phyloP scores from a whole-genome alignment of 306 rosid genomes.

The Cajanus cajan region DNA sequence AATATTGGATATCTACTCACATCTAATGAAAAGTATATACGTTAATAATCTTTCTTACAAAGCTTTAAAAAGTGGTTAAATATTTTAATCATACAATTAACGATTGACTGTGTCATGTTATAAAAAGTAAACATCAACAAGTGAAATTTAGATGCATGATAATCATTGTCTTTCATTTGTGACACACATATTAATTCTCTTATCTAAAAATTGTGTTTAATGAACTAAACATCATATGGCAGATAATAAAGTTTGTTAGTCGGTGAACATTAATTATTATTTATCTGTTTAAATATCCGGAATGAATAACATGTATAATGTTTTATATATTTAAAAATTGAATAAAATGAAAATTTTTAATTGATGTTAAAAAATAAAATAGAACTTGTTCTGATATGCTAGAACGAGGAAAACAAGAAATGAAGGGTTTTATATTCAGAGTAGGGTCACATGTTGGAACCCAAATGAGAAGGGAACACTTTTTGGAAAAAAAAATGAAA shows the following conservation, averaged over 20 bases:
- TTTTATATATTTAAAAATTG: neutral
- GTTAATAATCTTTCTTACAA: neutral
- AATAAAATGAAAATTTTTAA: neutral
- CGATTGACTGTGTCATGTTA: neutral
- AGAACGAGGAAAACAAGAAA: neutral
- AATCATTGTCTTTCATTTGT: neutral
- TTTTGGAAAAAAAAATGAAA: constrained; percentile 17
- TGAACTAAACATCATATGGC: neutral
- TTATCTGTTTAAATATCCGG: neutral
- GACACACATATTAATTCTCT: neutral
- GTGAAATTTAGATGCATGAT: neutral
- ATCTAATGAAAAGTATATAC: neutral
- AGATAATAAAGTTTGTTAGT: neutral
- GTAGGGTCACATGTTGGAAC: constrained; percentile 35
- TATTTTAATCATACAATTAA: neutral
- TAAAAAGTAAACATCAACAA: neutral
- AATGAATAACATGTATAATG: neutral
- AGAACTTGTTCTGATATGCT: neutral
- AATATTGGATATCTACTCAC: neutral
- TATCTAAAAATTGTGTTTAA: neutral
- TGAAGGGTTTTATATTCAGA: constrained; percentile 15
- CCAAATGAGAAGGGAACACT: neutral
- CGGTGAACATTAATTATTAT: neutral
- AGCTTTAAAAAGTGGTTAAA: neutral
- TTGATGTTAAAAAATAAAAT: neutral